A percentile compares a stretch with the other conserved stretches of the same genome.
These are phyloP conservation scores for Arthroderma sp. DNA, from an alignment of 2,329 filamentous ascomycete genomes.

Conservation along the genomic window DNA sequence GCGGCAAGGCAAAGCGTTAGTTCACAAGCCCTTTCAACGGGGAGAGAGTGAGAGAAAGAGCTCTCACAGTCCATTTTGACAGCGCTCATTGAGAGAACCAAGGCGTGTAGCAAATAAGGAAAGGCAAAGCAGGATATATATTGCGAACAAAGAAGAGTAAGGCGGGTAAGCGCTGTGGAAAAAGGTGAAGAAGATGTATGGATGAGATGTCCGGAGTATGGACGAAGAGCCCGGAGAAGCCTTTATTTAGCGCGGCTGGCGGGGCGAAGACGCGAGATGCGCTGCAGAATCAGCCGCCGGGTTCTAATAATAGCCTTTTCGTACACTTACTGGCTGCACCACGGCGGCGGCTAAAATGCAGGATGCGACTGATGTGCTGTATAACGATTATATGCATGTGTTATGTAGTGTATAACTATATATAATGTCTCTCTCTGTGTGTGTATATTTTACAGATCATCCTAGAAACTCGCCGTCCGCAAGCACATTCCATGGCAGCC, in stretches of 20 bases:
- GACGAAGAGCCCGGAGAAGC: slow-evolving; percentile 2
- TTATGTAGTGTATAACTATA: neutral
- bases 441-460: slow-evolving; percentile 11
- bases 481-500: slow-evolving; percentile 30
- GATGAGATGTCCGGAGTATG: neutral
- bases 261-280: slow-evolving; percentile 5
- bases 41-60: neutral
- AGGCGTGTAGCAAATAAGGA: neutral
- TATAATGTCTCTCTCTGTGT: neutral
- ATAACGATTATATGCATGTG: neutral
- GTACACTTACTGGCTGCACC: neutral
- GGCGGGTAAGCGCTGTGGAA: neutral
- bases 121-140: neutral
- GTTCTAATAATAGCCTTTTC: neutral
- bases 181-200: neutral
- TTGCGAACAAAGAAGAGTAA: neutral
- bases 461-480: slow-evolving; percentile 31
- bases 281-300: neutral
- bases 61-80: slow-evolving; percentile 13
- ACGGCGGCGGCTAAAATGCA: neutral
- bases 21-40: neutral
- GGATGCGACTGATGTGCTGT: neutral
- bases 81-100: neutral
- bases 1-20: slow-evolving; percentile 10
- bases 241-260: slow-evolving; percentile 4